A percentile compares a stretch with the other conserved stretches of the same genome.
Evolutionary conservation across 208 protist genomes (phyloP).

Genomic region (Porcisia deanei): DNA sequence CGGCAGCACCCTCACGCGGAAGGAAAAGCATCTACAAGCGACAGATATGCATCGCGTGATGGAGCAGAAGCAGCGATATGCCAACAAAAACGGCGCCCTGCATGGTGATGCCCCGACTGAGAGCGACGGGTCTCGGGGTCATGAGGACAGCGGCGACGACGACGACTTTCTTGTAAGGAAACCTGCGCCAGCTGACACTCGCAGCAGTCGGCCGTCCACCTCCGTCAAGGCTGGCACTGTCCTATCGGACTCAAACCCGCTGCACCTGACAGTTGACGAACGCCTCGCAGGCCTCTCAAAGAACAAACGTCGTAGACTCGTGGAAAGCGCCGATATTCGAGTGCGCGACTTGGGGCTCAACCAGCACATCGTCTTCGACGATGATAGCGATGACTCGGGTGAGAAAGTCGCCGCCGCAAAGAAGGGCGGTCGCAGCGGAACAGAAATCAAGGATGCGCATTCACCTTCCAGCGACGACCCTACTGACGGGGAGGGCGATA

Average conservation of each 20-base stretch:
- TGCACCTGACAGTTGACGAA: constrained; percentile 69
- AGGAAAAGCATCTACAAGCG: constrained; percentile 83
- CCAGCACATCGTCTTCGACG: constrained; percentile 60
- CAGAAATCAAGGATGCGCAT: neutral
- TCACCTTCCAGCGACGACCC: constrained; percentile 3
- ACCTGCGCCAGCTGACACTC: neutral
- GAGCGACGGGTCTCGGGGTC: constrained; percentile 10
- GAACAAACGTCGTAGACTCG: constrained; percentile 72
- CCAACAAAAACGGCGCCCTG: constrained; percentile 35
- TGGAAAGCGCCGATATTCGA: constrained; percentile 82
- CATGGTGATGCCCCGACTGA: constrained; percentile 16
- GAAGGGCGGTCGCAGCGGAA: neutral
- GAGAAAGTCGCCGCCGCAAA: constrained; percentile 21
- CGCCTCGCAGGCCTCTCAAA: constrained; percentile 90
- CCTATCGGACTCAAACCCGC: constrained; percentile 4
- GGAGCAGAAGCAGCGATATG: constrained; percentile 78
- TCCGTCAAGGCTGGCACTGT: neutral
- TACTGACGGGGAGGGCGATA: constrained; percentile 5
- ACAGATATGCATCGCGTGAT: constrained; percentile 87
- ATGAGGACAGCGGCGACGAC: constrained; percentile 40
- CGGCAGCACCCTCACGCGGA: constrained; percentile 46
- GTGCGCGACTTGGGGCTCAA: constrained; percentile 80
- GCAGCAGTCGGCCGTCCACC: neutral
- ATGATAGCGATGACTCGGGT: constrained; percentile 62
- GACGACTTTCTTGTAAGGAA: constrained; percentile 57